A percentile compares a stretch with the other conserved stretches of the same genome.
Evolutionary conservation across 78 protist species (phyloP).

Genomic region (Tieghemostelium lacteum): DNA sequence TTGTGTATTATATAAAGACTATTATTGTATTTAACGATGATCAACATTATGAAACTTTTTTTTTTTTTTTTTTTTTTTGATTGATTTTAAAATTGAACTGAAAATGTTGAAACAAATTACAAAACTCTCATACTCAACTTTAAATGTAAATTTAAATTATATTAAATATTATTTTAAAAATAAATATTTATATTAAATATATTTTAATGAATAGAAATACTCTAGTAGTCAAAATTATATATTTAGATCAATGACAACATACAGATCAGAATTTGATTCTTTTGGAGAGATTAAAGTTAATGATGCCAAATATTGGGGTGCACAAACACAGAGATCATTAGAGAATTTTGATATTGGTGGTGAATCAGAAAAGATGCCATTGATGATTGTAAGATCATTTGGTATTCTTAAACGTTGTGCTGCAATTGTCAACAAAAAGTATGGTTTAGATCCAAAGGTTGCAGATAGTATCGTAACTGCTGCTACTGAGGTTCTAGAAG

Average conservation of each 20-base stretch:
- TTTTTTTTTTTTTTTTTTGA: too few species aligned
- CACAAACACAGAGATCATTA: constrained; percentile 94
- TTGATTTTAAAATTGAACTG: not conserved
- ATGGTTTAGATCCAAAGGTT: constrained; percentile 77
- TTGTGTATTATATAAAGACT: too few species aligned
- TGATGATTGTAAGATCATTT: constrained; percentile 85
- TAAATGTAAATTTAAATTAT: not conserved
- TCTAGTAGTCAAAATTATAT: not conserved
- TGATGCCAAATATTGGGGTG: constrained; percentile 89
- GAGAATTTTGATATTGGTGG: constrained; percentile 92
- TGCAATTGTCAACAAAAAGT: constrained; percentile 84
- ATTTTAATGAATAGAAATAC: not conserved
- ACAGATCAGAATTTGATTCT: constrained; percentile 86
- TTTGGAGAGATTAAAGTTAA: constrained; percentile 88
- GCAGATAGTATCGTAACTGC: constrained; percentile 88
- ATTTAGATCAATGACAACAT: constrained; percentile 63
- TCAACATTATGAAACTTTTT: too few species aligned
- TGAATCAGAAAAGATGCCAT: constrained; percentile 87
- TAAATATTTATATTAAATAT: too few species aligned
- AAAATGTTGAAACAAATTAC: not conserved
- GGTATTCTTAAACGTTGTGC: constrained; percentile 94
- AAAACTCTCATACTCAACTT: not conserved
- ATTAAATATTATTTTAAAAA: too few species aligned
- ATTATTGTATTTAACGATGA: too few species aligned
- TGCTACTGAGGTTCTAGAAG: constrained; percentile 89